Evolutionary conservation across 2,329 filamentous ascomycete species (phyloP), one percentile per base, ranked within the genome.

Genomic region (Pyrenochaeta sp.): DNA sequence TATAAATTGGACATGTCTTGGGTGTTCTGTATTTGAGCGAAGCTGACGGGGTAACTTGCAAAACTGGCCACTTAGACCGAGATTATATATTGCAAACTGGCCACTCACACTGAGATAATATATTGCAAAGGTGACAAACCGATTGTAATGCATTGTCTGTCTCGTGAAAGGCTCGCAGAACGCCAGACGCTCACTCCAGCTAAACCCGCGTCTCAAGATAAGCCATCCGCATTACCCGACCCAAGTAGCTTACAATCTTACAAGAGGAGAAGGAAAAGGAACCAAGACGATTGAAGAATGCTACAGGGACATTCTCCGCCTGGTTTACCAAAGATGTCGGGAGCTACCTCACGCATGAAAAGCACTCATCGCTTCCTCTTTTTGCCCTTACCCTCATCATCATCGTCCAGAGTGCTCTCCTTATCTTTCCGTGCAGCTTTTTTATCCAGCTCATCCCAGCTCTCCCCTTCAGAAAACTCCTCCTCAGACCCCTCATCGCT

Each of bases 401-500:
- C 84, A 49, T 86, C 85, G 24, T 84, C 81, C 25, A 82, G 64
- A 2, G 80, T 80, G 49, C 78, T 79, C 64, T 89, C 86, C 61
- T 82, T 80, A 68, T 89, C 87, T 75, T 88, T 87, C 76, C 80
- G 84, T 70, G 84, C 85, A 1, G 87, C 93, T 83, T 97, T 97
- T 78, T 90, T 89, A 82, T 97, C 94, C 58, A 97, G 77, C 78
- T 96, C 93, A 75, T 98, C 93, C 94, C 94, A 97, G 73, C 96
- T 92, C 76, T 97, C 91, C 12, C 92, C 91, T 44, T 75, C 76
- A 1, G 61, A 66, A 37, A 75, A 72, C 1, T 93, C 91, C 2
- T 87, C 80, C 32, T 82, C 81, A 1, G 76, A 77, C 27, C 74
- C 77, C 52, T 78, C 85, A 12, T 94, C 93, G 62, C 88, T 90